Conservation (phyloP, 1,284 basidiomycete species). For the Puccinia triticina region DNA sequence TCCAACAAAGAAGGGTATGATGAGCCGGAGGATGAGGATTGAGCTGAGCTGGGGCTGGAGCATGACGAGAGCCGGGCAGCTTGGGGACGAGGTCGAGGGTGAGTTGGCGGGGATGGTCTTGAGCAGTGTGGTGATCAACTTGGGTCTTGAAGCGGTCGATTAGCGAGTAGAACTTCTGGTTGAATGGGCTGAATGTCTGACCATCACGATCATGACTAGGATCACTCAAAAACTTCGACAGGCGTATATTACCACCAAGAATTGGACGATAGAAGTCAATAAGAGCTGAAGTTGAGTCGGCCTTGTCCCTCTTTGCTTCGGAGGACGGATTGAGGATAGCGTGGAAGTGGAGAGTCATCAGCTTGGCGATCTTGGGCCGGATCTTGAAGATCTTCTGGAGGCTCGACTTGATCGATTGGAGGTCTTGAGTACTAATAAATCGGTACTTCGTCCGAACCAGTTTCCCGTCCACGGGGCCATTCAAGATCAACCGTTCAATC, state of each 20-base stretch:
- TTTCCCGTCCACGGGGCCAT: constrained; percentile 48
- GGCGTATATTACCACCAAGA: neutral
- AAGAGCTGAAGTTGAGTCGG: neutral
- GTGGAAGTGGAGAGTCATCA: neutral
- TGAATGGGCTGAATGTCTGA: neutral
- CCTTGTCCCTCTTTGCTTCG: neutral
- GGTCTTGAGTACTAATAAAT: constrained; percentile 38
- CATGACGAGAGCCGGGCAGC: neutral
- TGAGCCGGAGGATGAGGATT: neutral
- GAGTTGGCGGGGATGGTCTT: neutral
- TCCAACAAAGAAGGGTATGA: constrained; percentile 19
- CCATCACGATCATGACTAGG: too few species aligned
- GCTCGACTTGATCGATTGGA: constrained; percentile 34
- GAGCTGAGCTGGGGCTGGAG: neutral
- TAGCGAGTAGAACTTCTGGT: neutral
- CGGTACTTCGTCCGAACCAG: neutral
- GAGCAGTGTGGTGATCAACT: neutral
- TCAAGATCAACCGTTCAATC: constrained; percentile 41
- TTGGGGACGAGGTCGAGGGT: neutral
- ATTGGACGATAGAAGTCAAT: constrained; percentile 1
- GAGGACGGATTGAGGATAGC: neutral
- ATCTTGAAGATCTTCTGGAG: constrained; percentile 41
- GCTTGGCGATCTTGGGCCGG: constrained; percentile 6
- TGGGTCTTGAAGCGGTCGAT: constrained; percentile 3
- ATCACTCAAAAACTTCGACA: neutral